A percentile compares a stretch with the other conserved stretches of the same genome.
These are phyloP conservation scores for Erysimum cheiranthoides DNA, from an alignment of 345 rosid genomes.

Conservation along the genomic window DNA sequence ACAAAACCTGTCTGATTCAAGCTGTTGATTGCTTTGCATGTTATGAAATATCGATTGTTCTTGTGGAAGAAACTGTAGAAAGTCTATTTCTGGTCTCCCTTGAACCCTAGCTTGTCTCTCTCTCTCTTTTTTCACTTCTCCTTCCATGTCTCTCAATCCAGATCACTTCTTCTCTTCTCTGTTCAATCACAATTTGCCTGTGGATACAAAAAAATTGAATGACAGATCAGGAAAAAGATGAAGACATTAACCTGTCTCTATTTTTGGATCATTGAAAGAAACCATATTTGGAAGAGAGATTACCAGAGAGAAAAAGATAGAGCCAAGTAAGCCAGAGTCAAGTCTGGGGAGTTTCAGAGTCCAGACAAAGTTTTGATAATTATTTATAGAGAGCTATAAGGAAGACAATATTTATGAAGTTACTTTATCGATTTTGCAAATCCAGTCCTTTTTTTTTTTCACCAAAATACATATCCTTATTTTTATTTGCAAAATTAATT, in stretches of 20 bases:
- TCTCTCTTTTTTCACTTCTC: conserved; percentile 22
- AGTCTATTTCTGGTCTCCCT: conserved; percentile 3
- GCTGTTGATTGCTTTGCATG: conserved; percentile 33
- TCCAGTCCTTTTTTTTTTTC: not conserved
- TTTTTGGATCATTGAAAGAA: conserved; percentile 4
- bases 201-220: conserved; percentile 19
- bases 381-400: not conserved
- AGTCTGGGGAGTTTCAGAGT: conserved; percentile 21
- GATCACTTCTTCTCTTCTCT: conserved; percentile 24
- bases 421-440: conserved; percentile 14
- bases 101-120: conserved; percentile 22
- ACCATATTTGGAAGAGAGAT: conserved; percentile 12
- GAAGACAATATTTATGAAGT: conserved; percentile 6
- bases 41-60: not conserved
- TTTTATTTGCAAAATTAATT: not conserved
- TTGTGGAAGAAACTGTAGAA: conserved; percentile 6
- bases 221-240: conserved; percentile 19
- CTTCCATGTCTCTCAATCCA: conserved; percentile 18
- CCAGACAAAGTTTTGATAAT: not conserved
- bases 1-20: conserved; percentile 30
- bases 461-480: not conserved
- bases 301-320: conserved; percentile 20
- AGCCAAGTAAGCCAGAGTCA: conserved; percentile 36
- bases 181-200: conserved; percentile 21
- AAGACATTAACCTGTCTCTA: not conserved